These are phyloP conservation scores for Suillus subaureus DNA, from an alignment of 768 basidiomycete species.

Conservation along the genomic window DNA sequence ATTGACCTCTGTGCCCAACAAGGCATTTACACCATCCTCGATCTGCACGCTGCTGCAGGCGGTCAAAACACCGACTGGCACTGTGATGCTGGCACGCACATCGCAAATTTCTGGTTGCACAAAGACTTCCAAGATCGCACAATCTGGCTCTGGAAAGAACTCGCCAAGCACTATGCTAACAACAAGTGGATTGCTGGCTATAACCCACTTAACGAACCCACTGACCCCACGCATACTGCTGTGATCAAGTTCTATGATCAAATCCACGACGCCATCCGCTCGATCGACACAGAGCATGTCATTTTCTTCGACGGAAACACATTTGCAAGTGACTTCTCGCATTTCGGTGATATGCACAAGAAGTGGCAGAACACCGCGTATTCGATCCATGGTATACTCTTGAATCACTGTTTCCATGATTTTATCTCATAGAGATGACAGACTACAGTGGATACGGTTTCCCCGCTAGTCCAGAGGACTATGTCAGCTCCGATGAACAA, in stretches of 20 bases:
- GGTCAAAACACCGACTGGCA: slow-evolving; percentile 86
- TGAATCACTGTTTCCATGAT: not conserved
- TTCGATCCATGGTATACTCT: slow-evolving; percentile 64
- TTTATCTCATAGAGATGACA: not conserved
- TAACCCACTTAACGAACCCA: slow-evolving; percentile 83
- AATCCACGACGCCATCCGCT: slow-evolving; percentile 70
- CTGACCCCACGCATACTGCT: slow-evolving; percentile 67
- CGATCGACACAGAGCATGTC: slow-evolving; percentile 67
- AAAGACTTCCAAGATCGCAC: slow-evolving; percentile 83
- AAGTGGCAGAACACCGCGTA: slow-evolving; percentile 74
- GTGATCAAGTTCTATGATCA: slow-evolving; percentile 70
- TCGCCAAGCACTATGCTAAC: slow-evolving; percentile 73
- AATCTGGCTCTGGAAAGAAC: slow-evolving; percentile 76
- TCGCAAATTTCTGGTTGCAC: slow-evolving; percentile 80
- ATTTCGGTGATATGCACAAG: slow-evolving; percentile 64
- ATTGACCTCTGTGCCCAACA: slow-evolving; percentile 73
- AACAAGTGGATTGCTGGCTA: slow-evolving; percentile 88
- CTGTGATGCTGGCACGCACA: slow-evolving; percentile 67
- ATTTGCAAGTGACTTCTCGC: slow-evolving; percentile 77
- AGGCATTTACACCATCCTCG: slow-evolving; percentile 79
- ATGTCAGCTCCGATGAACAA: slow-evolving; percentile 56
- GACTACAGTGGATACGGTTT: slow-evolving; percentile 60
- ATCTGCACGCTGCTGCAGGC: slow-evolving; percentile 76
- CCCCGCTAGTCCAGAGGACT: slow-evolving; percentile 57
- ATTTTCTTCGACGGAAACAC: slow-evolving; percentile 88